Conservation (phyloP, 495 filamentous ascomycete genomes). For the Penicillium silybi region DNA sequence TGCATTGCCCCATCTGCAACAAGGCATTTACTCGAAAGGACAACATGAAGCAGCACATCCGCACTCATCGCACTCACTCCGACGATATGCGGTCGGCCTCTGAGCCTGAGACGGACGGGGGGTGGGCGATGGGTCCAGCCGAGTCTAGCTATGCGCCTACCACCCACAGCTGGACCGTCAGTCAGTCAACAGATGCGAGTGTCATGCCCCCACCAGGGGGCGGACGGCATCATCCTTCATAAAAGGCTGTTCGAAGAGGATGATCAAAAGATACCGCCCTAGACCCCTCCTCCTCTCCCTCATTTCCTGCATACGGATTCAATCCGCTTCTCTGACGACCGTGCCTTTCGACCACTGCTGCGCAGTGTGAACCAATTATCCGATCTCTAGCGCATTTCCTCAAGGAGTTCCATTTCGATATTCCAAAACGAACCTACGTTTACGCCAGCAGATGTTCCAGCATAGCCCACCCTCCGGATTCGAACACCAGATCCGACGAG, state of each 20-base stretch:
- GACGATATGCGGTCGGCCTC: constrained; percentile 34
- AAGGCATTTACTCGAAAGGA: constrained; percentile 96
- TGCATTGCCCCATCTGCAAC: constrained; percentile 81
- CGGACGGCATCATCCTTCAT: constrained; percentile 7
- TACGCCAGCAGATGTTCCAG: constrained; percentile 2
- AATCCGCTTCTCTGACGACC: neutral
- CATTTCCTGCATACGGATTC: neutral
- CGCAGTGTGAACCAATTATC: constrained; percentile 5
- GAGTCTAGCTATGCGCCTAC: constrained; percentile 12
- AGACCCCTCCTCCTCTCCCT: neutral
- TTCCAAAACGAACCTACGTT: neutral
- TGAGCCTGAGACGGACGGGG: constrained; percentile 23
- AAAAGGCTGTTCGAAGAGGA: neutral
- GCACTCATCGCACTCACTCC: constrained; percentile 63
- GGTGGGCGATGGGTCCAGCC: constrained; percentile 13
- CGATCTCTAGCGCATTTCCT: neutral
- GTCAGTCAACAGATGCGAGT: constrained; percentile 20
- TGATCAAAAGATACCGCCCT: neutral
- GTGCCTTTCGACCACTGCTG: constrained; percentile 11
- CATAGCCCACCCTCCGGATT: constrained; percentile 3
- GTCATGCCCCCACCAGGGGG: constrained; percentile 4
- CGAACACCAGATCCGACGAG: neutral
- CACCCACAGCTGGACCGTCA: constrained; percentile 24
- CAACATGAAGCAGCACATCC: constrained; percentile 97
- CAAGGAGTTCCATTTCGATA: neutral